Evolutionary conservation across 2,329 filamentous ascomycete species (phyloP).

Genomic region (Xylaria hypoxylon): DNA sequence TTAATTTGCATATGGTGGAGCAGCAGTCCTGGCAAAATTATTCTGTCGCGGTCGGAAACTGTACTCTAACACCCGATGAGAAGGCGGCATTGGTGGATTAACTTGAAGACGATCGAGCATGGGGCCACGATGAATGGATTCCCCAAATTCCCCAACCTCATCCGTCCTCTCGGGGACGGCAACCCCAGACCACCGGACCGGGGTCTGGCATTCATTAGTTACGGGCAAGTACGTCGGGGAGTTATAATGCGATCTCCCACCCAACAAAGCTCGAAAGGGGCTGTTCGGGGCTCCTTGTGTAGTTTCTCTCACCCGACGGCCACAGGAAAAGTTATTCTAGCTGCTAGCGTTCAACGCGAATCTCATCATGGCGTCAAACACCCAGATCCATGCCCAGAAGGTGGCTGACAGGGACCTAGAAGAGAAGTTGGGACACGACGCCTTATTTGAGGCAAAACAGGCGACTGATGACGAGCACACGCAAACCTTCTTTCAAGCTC

Average conservation of each 20-base stretch:
- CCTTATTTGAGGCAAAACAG: constrained; percentile 47
- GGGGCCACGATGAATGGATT: constrained; percentile 13
- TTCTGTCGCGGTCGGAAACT: constrained; percentile 9
- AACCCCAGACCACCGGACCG: constrained; percentile 19
- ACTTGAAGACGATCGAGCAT: constrained; percentile 9
- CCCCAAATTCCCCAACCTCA: constrained; percentile 37
- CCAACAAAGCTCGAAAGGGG: constrained; percentile 8
- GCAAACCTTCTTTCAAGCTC: constrained; percentile 47
- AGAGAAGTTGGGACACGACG: constrained; percentile 48
- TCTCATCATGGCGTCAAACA: constrained; percentile 41
- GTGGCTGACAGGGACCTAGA: constrained; percentile 48
- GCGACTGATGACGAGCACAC: constrained; percentile 51
- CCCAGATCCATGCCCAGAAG: constrained; percentile 45
- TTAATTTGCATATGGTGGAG: constrained; percentile 8
- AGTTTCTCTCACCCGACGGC: background rate
- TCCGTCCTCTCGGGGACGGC: constrained; percentile 6
- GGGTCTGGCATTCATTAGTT: constrained; percentile 10
- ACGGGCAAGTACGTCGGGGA: constrained; percentile 2
- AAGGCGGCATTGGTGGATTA: constrained; percentile 38
- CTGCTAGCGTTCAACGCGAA: background rate
- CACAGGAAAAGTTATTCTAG: background rate
- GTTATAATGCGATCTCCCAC: constrained; percentile 33
- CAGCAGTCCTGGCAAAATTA: background rate
- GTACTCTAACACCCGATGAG: constrained; percentile 9
- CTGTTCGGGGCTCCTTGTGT: constrained; percentile 1